Evolutionary conservation across 345 rosid genomes (phyloP).

Genomic region (Salix suchowensis): DNA sequence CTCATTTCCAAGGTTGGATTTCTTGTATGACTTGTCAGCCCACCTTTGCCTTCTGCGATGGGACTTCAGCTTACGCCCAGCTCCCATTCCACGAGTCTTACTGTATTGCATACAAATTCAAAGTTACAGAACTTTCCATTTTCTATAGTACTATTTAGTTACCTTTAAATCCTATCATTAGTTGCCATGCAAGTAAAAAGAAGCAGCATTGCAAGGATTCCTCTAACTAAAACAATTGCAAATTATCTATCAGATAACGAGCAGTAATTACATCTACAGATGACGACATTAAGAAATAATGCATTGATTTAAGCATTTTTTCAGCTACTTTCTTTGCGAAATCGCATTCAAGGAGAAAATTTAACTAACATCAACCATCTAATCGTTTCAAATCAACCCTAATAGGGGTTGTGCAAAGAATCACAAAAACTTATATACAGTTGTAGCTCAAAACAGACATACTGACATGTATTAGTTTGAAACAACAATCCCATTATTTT

Average conservation of each 20-base stretch:
- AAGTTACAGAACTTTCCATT: background rate
- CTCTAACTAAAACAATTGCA: background rate
- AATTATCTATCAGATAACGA: background rate
- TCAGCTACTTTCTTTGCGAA: background rate
- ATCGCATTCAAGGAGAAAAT: background rate
- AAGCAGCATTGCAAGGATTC: background rate
- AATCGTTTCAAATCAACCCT: background rate
- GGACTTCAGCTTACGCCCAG: slow-evolving; percentile 71
- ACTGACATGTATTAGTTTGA: background rate
- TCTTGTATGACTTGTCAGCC: slow-evolving; percentile 90
- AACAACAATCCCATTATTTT: background rate
- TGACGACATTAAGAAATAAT: background rate
- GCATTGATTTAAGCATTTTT: background rate
- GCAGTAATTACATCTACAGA: background rate
- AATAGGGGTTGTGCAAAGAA: background rate
- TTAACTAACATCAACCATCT: background rate
- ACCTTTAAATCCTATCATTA: background rate
- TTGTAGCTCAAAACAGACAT: background rate
- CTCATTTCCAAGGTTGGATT: slow-evolving; percentile 78
- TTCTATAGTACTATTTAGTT: background rate
- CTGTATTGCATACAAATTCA: slow-evolving; percentile 19
- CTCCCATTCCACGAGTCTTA: slow-evolving; percentile 76
- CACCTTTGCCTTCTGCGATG: slow-evolving; percentile 83
- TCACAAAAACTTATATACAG: background rate
- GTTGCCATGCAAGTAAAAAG: background rate